Evolutionary conservation across 1,139 yeast genomes (phyloP).

Genomic region (Nakaseomyces uthaithaninus): DNA sequence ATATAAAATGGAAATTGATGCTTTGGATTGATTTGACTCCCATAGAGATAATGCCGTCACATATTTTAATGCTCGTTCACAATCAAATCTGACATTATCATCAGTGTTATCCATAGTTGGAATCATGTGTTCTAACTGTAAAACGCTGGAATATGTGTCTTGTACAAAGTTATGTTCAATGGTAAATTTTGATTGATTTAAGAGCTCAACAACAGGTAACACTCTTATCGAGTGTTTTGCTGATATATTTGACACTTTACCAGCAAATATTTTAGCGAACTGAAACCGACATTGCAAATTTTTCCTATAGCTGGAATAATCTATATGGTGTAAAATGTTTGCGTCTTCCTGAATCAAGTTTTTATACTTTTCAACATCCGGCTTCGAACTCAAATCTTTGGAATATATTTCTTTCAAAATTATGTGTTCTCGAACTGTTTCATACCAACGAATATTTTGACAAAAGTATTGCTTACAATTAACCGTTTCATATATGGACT

Average conservation of each 20-base stretch:
- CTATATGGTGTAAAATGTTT: slow-evolving; percentile 8
- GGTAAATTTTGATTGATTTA: slow-evolving; percentile 14
- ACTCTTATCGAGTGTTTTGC: neutral
- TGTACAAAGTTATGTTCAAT: slow-evolving; percentile 9
- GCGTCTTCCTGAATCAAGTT: slow-evolving; percentile 9
- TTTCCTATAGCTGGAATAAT: slow-evolving; percentile 16
- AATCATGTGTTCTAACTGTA: slow-evolving; percentile 1
- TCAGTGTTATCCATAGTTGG: neutral
- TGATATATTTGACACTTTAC: neutral
- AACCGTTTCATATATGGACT: slow-evolving; percentile 8
- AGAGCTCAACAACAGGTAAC: slow-evolving; percentile 11
- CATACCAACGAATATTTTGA: neutral
- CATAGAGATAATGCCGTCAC: slow-evolving; percentile 20
- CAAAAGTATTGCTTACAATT: slow-evolving; percentile 1
- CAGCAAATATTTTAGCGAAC: slow-evolving; percentile 11
- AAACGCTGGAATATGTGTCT: neutral
- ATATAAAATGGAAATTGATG: slow-evolving; percentile 12
- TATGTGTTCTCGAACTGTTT: slow-evolving; percentile 1
- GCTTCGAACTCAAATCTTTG: slow-evolving; percentile 5
- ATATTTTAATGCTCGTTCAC: slow-evolving; percentile 10
- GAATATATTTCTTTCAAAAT: slow-evolving; percentile 8
- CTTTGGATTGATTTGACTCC: slow-evolving; percentile 19
- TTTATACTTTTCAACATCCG: neutral
- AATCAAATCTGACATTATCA: neutral
- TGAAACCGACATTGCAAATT: slow-evolving; percentile 17